Conservation (phyloP, 169 alveolate genomes). For the Plasmodium gonderi region DNA sequence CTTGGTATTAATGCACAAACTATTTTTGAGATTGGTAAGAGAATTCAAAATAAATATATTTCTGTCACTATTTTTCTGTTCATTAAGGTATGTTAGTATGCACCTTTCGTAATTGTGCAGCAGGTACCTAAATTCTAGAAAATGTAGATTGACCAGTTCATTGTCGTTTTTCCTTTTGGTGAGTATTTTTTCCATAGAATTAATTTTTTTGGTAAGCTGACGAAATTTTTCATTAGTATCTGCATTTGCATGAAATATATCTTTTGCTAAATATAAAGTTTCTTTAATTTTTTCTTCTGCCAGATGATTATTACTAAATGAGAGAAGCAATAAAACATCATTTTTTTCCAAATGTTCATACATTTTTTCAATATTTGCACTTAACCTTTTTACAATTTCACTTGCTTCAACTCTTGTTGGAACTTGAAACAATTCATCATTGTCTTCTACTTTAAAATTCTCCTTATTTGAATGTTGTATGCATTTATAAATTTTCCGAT, state of each 20-base stretch:
- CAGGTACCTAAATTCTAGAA: conserved; percentile 9
- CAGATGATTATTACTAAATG: conserved; percentile 53
- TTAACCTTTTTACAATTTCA: conserved; percentile 25
- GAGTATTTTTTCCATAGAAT: conserved; percentile 8
- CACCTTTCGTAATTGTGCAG: conserved; percentile 21
- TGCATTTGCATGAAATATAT: conserved; percentile 23
- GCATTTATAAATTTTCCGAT: conserved; percentile 43
- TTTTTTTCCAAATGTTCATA: conserved; percentile 23
- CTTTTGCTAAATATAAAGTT: conserved; percentile 42
- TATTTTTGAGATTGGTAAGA: conserved; percentile 23
- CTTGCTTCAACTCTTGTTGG: conserved; percentile 70
- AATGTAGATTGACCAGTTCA: background rate
- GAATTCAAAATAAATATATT: conserved; percentile 45
- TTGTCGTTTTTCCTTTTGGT: conserved; percentile 16
- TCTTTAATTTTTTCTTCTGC: conserved; percentile 68
- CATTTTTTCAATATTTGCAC: conserved; percentile 43
- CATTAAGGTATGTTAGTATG: conserved; percentile 25
- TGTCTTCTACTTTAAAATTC: conserved; percentile 21
- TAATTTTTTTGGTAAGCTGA: conserved; percentile 15
- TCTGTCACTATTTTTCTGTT: conserved; percentile 32
- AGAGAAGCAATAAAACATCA: conserved; percentile 40
- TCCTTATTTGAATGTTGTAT: conserved; percentile 11
- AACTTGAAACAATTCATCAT: conserved; percentile 27
- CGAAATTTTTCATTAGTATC: conserved; percentile 36
- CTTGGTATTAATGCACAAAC: background rate